Base-by-base conservation (phyloP, 257 asterid genomes). In the Rubia yunnanensis region DNA sequence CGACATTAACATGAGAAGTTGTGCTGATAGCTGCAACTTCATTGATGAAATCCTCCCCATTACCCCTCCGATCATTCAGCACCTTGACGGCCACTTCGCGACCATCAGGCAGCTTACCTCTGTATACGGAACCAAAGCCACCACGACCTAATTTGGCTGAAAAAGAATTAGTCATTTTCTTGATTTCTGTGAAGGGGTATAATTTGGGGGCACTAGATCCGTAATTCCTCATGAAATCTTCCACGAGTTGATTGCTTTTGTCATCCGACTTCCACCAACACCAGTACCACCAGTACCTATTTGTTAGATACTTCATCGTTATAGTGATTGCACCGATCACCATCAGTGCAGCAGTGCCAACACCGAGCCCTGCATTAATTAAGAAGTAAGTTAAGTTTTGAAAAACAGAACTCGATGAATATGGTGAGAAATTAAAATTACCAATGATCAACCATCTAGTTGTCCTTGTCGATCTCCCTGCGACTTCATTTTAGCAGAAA, bases 1-100 rank as follows among this genome's bases (percentile, higher is more conserved):
- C 95, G 7, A 87, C 79, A 70, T 83, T 84, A 20, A 83, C 86
- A 60, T 81, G 91, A 46, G 91, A 87, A 49, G 91, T 82, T 76
- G 65, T 76, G 20, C 89, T 78, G 56, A 87, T 81, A 69, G 39
- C 39, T 4, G 39, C 39, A 35, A 35, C 39, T 35, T 35, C 39
- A 35, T 35, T 35, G 39, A 35, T 35, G 39, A 35, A 35, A 8
- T 35, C 39, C 9, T 35, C 9, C 39, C 39, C 39, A 8, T 35
- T 35, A 3, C 39, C 39, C 39, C 9, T 35, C 6, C 39, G 4
- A 35, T 35, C 39, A 35, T 35, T 35, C 39, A 35, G 9, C 6
- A 35, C 39, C 9, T 35, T 35, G 4, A 35, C 39, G 9, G 39
- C 39, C 39, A 35, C 39, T 9, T 35, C 39, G 9, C 39, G 39